Base-by-base conservation (phyloP, 2,329 filamentous ascomycete species). In the Alternaria gansuensis region DNA sequence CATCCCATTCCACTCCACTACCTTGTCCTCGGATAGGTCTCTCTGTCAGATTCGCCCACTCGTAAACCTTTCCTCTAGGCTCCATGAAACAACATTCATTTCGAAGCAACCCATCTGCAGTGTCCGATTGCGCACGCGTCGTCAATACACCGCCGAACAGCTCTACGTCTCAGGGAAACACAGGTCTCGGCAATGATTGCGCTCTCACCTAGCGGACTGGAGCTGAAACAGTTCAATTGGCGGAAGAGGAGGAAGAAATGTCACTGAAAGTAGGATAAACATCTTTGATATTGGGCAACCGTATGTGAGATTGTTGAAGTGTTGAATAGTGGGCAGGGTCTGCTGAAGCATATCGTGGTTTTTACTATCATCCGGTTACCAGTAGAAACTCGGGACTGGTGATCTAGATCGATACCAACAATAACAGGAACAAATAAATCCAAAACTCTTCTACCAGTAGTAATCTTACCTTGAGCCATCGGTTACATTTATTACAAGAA, bases 191-290 rank as follows among this genome's bases (percentile, higher is more conserved):
- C 6, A 11, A 29, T 13, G 39, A 31, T 11, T 51, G 53, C 13
- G 45, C 39, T 14, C 39, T 51, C 6, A 51, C 29, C 23, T 56
- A 46, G 53, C 39, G 46, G 14, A 56, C 39, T 11, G 53, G 31
- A 10, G 26, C 51, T n/a, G 39, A 45, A 11, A 31, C 24, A 11
- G 14, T 45, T 17, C 45, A 10, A 26, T 57, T 4, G 44, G 24
- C 23, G 50, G 55, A 3, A 43, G 49, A 23, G 24, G 37, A 14
- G 49, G 43, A 10, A 53, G 14, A 53, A 49, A 8, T 17, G 24
- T 3, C 50, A 49, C 34, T 54, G 31, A 37, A 17, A 50, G 50
- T 17, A 37, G 49, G 5, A 45, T 36, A 26, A 40, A 24, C 37
- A 58, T 53, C n/a, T 58, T 43, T 17, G 44, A 50, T 29, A 31